Evolutionary conservation across 1,284 basidiomycete genomes (phyloP).

Genomic region (Lentinula novae-zelandiae): DNA sequence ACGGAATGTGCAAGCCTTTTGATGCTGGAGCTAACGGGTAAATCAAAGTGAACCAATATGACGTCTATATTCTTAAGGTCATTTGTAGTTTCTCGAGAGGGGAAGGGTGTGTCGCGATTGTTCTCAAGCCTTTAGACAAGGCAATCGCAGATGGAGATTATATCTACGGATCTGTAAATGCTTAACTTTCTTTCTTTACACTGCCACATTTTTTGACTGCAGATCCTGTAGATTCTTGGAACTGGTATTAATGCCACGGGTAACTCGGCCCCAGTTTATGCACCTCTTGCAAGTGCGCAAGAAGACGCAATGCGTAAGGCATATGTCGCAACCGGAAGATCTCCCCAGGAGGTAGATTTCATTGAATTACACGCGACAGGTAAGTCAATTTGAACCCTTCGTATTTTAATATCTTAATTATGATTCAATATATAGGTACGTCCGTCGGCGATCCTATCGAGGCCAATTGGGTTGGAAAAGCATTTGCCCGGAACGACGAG

Average conservation of each 20-base stretch:
- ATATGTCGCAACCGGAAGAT: constrained; percentile 22
- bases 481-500: constrained; percentile 25
- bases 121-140: constrained; percentile 22
- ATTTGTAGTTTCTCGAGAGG: constrained; percentile 20
- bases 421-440: constrained; percentile 26
- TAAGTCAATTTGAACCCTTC: background rate
- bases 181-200: background rate
- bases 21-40: constrained; percentile 33
- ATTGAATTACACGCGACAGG: constrained; percentile 44
- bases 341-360: constrained; percentile 36
- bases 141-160: constrained; percentile 24
- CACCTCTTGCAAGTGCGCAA: constrained; percentile 29
- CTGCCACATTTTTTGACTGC: background rate
- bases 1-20: constrained; percentile 35
- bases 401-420: background rate
- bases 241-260: constrained; percentile 32
- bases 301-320: constrained; percentile 29
- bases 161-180: constrained; percentile 21
- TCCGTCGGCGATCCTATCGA: constrained; percentile 42
- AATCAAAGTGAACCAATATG: constrained; percentile 1
- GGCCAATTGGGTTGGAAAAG: constrained; percentile 37
- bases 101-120: constrained; percentile 22
- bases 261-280: constrained; percentile 25
- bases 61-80: background rate
- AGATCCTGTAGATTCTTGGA: constrained; percentile 28